These are phyloP conservation scores for Harringtonia lauricola DNA, from an alignment of 2,329 filamentous ascomycete genomes.

Conservation along the genomic window DNA sequence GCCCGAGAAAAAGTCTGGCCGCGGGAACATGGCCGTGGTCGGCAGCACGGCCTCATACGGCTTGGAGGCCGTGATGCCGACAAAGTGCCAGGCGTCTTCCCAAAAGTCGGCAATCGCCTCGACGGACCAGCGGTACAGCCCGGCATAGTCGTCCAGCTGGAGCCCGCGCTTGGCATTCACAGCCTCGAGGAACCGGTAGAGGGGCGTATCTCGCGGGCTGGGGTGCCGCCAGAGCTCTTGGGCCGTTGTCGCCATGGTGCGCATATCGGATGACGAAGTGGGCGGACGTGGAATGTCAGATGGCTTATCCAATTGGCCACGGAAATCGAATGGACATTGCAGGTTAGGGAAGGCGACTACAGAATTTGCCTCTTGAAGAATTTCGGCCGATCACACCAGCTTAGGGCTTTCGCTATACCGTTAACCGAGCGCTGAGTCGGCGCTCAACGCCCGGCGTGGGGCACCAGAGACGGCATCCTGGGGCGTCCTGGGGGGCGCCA, in stretches of 20 bases:
- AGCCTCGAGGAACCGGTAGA: conserved; percentile 59
- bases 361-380: too few relatives aligned
- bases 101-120: conserved; percentile 68
- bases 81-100: conserved; percentile 76
- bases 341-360: too few relatives aligned
- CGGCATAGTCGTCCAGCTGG: conserved; percentile 53
- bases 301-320: too few relatives aligned
- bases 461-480: too few relatives aligned
- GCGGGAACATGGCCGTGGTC: conserved; percentile 66
- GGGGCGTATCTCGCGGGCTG: conserved; percentile 53
- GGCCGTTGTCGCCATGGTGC: background rate
- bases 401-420: too few relatives aligned
- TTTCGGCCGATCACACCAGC: background rate
- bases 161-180: conserved; percentile 59
- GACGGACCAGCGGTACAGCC: conserved; percentile 80
- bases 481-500: too few relatives aligned
- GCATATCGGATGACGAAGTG: too few relatives aligned
- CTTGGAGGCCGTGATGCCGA: conserved; percentile 59
- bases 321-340: too few relatives aligned
- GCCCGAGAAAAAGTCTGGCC: conserved; percentile 74
- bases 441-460: too few relatives aligned
- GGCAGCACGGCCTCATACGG: conserved; percentile 58
- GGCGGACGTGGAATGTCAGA: too few relatives aligned
- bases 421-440: too few relatives aligned
- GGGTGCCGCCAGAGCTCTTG: conserved; percentile 57